Evolutionary conservation across 306 rosid species (phyloP).

Genomic region (Fagus sylvatica): DNA sequence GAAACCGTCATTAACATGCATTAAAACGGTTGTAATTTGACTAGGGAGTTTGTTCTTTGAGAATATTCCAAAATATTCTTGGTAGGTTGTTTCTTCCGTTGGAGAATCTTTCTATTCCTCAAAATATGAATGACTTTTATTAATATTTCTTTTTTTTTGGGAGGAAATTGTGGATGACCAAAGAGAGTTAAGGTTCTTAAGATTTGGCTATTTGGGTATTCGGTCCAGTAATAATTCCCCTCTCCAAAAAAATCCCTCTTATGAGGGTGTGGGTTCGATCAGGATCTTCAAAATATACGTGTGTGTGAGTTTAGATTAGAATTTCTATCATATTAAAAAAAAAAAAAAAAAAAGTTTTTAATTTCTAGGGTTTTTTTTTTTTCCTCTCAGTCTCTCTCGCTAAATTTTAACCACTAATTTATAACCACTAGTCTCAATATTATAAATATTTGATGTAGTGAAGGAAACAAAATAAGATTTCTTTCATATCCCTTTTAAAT

Average conservation of each 20-base stretch:
- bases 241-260: too few species aligned
- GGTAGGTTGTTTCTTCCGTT: too few species aligned
- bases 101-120: too few species aligned
- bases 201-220: too few species aligned
- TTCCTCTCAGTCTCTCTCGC: not conserved
- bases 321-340: too few species aligned
- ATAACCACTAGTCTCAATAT: not conserved
- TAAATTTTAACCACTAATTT: slow-evolving; percentile 1
- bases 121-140: not conserved
- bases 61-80: too few species aligned
- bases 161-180: not conserved
- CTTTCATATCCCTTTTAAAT: not conserved
- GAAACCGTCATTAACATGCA: not conserved
- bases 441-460: not conserved
- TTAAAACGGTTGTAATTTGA: not conserved
- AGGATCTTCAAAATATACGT: too few species aligned
- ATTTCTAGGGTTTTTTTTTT: not conserved
- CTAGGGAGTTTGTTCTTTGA: not conserved
- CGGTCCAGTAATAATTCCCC: too few species aligned
- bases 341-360: too few species aligned
- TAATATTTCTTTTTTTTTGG: not conserved
- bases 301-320: too few species aligned
- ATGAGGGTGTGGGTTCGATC: too few species aligned
- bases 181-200: too few species aligned
- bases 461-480: slow-evolving; percentile 20